These are phyloP conservation scores for Fusarium sp. DNA, from an alignment of 2,329 filamentous ascomycete species.

Conservation along the genomic window DNA sequence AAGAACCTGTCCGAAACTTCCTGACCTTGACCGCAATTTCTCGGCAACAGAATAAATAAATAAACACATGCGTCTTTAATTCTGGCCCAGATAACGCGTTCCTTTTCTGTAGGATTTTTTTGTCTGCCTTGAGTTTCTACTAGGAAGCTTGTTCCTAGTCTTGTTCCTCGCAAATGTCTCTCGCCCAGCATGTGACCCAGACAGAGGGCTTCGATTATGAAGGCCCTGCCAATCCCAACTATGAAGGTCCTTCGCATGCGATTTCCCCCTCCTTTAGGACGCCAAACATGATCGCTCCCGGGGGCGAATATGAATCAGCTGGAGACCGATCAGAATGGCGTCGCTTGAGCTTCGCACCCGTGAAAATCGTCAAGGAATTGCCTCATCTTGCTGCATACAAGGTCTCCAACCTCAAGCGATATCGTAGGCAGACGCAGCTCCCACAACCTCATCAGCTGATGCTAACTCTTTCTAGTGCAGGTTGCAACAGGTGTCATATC, in stretches of 20 bases:
- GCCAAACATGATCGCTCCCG: background rate
- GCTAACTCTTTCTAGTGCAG: slow-evolving; percentile 63
- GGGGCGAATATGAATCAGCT: slow-evolving; percentile 14
- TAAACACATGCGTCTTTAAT: background rate
- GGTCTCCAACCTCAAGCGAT: slow-evolving; percentile 45
- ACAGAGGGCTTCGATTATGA: slow-evolving; percentile 56
- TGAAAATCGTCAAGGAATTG: slow-evolving; percentile 40
- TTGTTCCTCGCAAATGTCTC: slow-evolving; percentile 50
- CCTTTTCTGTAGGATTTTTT: background rate
- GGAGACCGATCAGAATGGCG: slow-evolving; percentile 39
- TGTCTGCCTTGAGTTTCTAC: background rate
- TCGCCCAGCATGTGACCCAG: slow-evolving; percentile 57
- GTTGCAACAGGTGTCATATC: slow-evolving; percentile 75
- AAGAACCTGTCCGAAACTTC: slow-evolving; percentile 21
- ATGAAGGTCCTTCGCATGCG: slow-evolving; percentile 16
- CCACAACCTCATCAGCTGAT: background rate
- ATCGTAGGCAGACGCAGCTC: slow-evolving; percentile 28
- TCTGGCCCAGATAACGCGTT: background rate
- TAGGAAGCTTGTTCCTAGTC: background rate
- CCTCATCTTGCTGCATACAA: slow-evolving; percentile 49
- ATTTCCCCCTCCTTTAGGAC: background rate
- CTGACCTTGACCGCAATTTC: slow-evolving; percentile 10
- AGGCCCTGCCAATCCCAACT: slow-evolving; percentile 40
- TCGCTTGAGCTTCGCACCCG: slow-evolving; percentile 45
- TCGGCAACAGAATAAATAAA: background rate